Conservation (phyloP, 352 stramenopile species). For the Pilasporangium apinafurcum region DNA sequence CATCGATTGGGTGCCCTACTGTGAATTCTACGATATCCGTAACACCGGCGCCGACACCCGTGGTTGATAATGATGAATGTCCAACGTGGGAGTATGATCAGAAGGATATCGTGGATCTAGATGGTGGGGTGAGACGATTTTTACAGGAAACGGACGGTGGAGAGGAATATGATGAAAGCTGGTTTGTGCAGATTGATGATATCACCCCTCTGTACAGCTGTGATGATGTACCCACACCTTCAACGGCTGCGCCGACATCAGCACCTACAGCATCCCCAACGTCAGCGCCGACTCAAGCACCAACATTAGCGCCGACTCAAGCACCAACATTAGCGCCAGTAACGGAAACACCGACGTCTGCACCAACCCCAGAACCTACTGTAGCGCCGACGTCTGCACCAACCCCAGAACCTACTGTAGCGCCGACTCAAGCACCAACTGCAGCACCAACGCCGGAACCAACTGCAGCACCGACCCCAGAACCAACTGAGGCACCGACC, state of each 20-base stretch:
- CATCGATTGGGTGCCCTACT: slow-evolving; percentile 1
- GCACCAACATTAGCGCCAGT: too few relatives aligned
- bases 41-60: slow-evolving; percentile 1
- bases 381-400: background rate
- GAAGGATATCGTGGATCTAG: background rate
- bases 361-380: background rate
- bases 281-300: background rate
- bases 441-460: background rate
- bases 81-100: background rate
- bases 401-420: background rate
- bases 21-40: too few relatives aligned
- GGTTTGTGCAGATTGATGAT: slow-evolving; percentile 24
- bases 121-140: background rate
- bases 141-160: slow-evolving; percentile 7
- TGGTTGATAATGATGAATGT: background rate
- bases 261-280: too few relatives aligned
- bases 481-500: background rate
- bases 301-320: too few relatives aligned
- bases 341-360: too few relatives aligned
- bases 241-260: background rate
- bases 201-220: slow-evolving; percentile 5
- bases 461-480: too few relatives aligned
- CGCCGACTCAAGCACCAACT: background rate
- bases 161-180: slow-evolving; percentile 10
- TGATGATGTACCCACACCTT: background rate